Base-by-base conservation (phyloP, 2,329 filamentous ascomycete genomes). In the Cryphonectria japonica region DNA sequence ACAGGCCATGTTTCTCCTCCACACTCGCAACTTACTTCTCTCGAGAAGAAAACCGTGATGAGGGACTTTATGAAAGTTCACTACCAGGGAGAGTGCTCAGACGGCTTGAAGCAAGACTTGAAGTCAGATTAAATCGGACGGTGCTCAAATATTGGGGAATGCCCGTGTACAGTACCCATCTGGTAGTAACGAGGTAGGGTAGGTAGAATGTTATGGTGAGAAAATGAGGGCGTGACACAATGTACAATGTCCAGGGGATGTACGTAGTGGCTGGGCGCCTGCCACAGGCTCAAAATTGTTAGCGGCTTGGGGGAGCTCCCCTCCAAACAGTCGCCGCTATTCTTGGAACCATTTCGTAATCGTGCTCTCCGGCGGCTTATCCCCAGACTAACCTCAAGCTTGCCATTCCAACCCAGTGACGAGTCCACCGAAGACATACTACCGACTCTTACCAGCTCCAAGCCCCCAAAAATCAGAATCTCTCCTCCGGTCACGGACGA, bases 281-380 rank as follows among this genome's bases (percentile, higher is more conserved):
- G n/a, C 46, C 26, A 22, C 19, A 11, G 29, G 54, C 60, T n/a
- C 52, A 54, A 60, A 69, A 66, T 69, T 69, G 68, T 60, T 69
- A 69, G 68, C 41, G 50, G 41, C 16, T 32, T 32, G 26, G 52
- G 54, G 54, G 54, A 59, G 54, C 54, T 59, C 54, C 54, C 39
- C 54, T 43, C 26, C 39, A 43, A 32, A 50, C 68, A 29, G 61
- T 50, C n/a, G 37, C 54, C 59, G 37, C 66, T 61, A 61, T 68
- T 59, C 66, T 68, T 61, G 66, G 41, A 63, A 68, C 29, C 67
- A 69, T 71, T 69, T 60, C 67, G 67, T 69, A 69, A 71, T 71
- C 70, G 63, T 63, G 57, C 67, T 62, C 41, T 61, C 39, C 57
- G 26, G 63, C 41, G 63, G 41, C 29, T 46, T n/a, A 34, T 46